Percentiles rank a stretch among this genome's conserved stretches.
These are phyloP conservation scores for Stylosanthes scabra DNA, from an alignment of 331 rosid genomes.

Conservation along the genomic window DNA sequence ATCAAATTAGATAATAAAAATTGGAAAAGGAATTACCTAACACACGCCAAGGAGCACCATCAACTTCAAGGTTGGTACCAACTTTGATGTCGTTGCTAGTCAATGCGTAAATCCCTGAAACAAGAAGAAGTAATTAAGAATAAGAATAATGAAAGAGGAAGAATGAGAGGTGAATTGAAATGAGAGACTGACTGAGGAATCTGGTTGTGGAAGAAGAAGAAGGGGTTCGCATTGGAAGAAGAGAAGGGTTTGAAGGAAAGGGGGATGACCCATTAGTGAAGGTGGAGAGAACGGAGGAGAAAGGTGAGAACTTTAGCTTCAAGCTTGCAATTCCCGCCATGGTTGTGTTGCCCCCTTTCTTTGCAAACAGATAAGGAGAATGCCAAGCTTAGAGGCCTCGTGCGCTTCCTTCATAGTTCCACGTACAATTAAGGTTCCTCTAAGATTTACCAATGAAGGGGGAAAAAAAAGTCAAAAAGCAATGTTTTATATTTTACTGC, in stretches of 20 bases:
- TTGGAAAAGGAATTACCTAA: constrained; percentile 47
- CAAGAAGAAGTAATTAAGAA: background rate
- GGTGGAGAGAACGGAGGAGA: constrained; percentile 17
- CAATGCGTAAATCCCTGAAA: constrained; percentile 69
- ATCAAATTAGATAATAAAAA: background rate
- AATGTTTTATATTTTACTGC: no score
- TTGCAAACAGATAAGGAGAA: constrained; percentile 37
- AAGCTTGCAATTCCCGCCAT: constrained; percentile 39
- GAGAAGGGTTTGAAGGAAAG: constrained; percentile 28
- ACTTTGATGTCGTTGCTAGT: constrained; percentile 92
- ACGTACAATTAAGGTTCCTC: no score
- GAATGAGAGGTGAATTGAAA: background rate
- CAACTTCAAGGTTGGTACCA: constrained; percentile 77
- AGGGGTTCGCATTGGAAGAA: constrained; percentile 35
- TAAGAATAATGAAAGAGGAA: background rate
- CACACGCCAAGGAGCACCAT: constrained; percentile 90
- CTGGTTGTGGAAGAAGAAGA: constrained; percentile 14
- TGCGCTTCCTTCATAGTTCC: background rate
- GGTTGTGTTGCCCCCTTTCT: constrained; percentile 1
- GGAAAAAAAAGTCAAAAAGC: no score
- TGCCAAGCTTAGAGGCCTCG: no score
- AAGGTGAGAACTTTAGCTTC: constrained; percentile 39
- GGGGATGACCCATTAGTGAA: constrained; percentile 4
- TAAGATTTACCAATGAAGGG: no score
- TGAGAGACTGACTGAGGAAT: constrained; percentile 38